These are phyloP conservation scores for Beauveria australis DNA, from an alignment of 2,329 filamentous ascomycete genomes.

Conservation along the genomic window DNA sequence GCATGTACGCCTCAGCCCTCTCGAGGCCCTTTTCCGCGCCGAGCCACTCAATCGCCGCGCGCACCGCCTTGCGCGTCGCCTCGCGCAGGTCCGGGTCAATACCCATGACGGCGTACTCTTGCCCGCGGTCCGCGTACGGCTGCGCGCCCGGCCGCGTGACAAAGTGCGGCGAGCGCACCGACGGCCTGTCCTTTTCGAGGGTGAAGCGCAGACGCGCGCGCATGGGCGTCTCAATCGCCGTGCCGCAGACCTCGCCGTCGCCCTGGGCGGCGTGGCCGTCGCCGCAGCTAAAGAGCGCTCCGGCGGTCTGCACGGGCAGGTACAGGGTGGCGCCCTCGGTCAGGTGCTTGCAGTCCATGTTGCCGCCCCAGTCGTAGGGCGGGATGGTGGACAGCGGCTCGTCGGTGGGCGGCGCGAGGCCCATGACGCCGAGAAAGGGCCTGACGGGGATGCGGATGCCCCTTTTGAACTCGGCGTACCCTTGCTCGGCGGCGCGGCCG, in stretches of 20 bases:
- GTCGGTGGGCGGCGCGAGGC: slow-evolving; percentile 36
- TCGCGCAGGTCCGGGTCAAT: slow-evolving; percentile 38
- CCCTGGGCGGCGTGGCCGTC: slow-evolving; percentile 48
- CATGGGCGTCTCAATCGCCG: slow-evolving; percentile 48
- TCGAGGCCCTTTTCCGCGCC: slow-evolving; percentile 35
- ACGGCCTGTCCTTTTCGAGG: slow-evolving; percentile 36
- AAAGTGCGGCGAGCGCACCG: slow-evolving; percentile 40
- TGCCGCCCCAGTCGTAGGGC: slow-evolving; percentile 43
- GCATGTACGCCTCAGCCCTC: slow-evolving; percentile 42
- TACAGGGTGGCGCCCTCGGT: slow-evolving; percentile 38
- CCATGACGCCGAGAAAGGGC: slow-evolving; percentile 45
- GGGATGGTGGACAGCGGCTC: slow-evolving; percentile 42
- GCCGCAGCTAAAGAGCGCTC: slow-evolving; percentile 45
- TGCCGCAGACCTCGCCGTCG: slow-evolving; percentile 46
- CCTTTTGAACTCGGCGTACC: slow-evolving; percentile 34
- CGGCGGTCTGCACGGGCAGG: slow-evolving; percentile 39
- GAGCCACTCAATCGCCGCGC: slow-evolving; percentile 41
- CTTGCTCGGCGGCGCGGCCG: slow-evolving; percentile 11
- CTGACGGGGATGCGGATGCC: slow-evolving; percentile 40
- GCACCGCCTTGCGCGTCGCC: slow-evolving; percentile 39
- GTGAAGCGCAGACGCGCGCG: slow-evolving; percentile 39
- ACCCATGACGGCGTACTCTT: slow-evolving; percentile 39
- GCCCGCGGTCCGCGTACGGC: slow-evolving; percentile 16
- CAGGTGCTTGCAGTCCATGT: slow-evolving; percentile 44
- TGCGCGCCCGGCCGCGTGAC: slow-evolving; percentile 23